phyloP scores from a whole-genome alignment of 2,329 filamentous ascomycete species.

The Biscogniauxia marginata region DNA sequence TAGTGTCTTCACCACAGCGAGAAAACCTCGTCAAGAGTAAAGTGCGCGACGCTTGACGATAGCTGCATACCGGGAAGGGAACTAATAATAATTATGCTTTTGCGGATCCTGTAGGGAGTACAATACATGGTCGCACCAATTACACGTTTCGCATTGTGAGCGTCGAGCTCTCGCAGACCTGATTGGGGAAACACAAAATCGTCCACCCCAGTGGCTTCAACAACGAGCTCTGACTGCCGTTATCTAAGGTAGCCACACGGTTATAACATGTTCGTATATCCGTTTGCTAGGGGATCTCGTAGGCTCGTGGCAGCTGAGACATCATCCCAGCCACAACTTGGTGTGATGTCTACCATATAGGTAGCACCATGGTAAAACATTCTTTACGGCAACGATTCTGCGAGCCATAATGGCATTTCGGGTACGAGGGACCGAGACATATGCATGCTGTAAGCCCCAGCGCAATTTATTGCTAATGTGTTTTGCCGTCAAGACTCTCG shows the following conservation, averaged over 20 bases:
- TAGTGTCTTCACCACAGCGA: conserved; percentile 31
- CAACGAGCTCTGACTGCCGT: not conserved
- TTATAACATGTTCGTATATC: not conserved
- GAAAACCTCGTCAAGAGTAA: conserved; percentile 23
- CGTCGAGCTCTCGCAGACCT: not conserved
- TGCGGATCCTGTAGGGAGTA: not conserved
- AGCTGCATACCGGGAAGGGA: not conserved
- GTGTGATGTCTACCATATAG: not conserved
- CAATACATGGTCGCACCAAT: not conserved
- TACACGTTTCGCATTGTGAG: not conserved
- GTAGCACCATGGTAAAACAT: not conserved
- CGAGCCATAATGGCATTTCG: not conserved
- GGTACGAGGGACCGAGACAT: not conserved
- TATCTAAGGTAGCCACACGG: not conserved
- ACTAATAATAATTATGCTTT: not conserved
- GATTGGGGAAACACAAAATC: not conserved
- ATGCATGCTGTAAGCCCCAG: not conserved
- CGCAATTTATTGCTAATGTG: not conserved
- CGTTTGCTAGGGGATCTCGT: not conserved
- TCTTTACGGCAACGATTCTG: not conserved
- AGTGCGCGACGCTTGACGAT: not conserved
- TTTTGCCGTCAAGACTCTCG: not conserved
- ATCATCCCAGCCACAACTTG: not conserved
- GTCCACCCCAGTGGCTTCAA: not conserved
- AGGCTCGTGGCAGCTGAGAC: too few species aligned